Percentiles rank a stretch among this genome's conserved stretches.
phyloP scores from a whole-genome alignment of 108 stramenopile genomes.

The Pseudonitzschia multiseries region DNA sequence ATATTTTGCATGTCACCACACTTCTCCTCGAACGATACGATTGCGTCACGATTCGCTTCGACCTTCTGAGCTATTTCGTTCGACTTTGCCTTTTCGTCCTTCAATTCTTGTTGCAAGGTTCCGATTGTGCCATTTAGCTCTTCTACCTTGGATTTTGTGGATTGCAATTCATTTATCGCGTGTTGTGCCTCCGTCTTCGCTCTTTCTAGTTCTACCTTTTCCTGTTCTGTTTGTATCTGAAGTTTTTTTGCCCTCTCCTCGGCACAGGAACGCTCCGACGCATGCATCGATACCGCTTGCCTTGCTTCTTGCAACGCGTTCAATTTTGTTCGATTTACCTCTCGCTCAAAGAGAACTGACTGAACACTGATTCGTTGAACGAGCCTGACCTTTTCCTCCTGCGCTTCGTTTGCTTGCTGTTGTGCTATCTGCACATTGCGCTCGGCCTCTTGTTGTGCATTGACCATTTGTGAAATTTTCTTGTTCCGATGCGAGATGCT shows the following conservation, averaged over 20 bases:
- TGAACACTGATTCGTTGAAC: conserved; percentile 8
- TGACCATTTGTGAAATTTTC: background rate
- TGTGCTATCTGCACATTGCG: conserved; percentile 7
- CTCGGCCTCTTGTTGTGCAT: background rate
- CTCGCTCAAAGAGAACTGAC: conserved; percentile 24
- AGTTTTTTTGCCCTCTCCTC: conserved; percentile 5
- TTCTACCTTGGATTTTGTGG: background rate
- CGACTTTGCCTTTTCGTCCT: conserved; percentile 4
- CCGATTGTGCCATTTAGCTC: conserved; percentile 7
- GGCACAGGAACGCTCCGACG: conserved; percentile 24
- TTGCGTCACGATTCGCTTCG: background rate
- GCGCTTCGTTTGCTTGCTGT: conserved; percentile 11
- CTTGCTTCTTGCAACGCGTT: conserved; percentile 21
- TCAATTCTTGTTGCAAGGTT: conserved; percentile 1
- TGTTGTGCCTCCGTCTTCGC: background rate
- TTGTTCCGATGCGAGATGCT: background rate
- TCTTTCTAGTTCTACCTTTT: conserved; percentile 12
- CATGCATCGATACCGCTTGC: conserved; percentile 30
- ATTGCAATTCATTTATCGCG: conserved; percentile 4
- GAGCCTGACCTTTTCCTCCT: conserved; percentile 11
- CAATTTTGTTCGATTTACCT: conserved; percentile 16
- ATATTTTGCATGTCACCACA: background rate
- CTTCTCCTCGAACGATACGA: conserved; percentile 5
- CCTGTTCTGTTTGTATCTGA: conserved; percentile 9
- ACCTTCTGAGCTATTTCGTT: background rate